These are phyloP conservation scores for Fagopyrum homotropicum DNA, from an alignment of 148 eudicot species.

Conservation along the genomic window DNA sequence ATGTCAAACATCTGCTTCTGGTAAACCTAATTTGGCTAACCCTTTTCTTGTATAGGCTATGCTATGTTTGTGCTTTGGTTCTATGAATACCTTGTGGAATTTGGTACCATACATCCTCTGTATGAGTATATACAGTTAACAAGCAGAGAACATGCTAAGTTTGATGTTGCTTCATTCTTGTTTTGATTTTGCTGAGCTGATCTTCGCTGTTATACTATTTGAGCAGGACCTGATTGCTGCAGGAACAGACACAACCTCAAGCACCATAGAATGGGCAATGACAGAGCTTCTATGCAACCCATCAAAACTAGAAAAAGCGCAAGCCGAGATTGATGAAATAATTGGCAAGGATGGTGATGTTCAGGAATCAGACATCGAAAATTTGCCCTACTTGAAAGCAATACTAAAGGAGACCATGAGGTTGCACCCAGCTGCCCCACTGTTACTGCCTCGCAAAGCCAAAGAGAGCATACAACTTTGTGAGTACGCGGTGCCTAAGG, in stretches of 20 bases:
- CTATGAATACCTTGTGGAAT: no score
- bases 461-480: conserved; percentile 25
- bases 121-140: no score
- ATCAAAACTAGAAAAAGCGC: conserved; percentile 7
- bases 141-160: no score
- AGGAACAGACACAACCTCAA: conserved; percentile 19
- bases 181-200: no score
- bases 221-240: conserved; percentile 17
- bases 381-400: conserved; percentile 46
- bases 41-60: neutral
- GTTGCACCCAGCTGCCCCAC: conserved; percentile 44
- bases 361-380: conserved; percentile 26
- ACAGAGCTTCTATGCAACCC: conserved; percentile 10
- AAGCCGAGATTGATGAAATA: conserved; percentile 13
- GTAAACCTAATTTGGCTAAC: conserved; percentile 8
- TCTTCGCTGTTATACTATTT: neutral
- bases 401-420: conserved; percentile 44
- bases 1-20: conserved; percentile 26
- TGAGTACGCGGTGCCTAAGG: conserved; percentile 34
- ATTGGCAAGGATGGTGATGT: neutral
- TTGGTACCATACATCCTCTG: no score
- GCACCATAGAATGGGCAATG: conserved; percentile 19
- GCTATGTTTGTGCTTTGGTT: no score
- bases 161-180: no score
- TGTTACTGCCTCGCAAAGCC: conserved; percentile 44